Percentiles rank a stretch among this genome's conserved stretches.
Evolutionary conservation across 345 rosid genomes (phyloP).

Genomic region (Pugionium dolabratum): DNA sequence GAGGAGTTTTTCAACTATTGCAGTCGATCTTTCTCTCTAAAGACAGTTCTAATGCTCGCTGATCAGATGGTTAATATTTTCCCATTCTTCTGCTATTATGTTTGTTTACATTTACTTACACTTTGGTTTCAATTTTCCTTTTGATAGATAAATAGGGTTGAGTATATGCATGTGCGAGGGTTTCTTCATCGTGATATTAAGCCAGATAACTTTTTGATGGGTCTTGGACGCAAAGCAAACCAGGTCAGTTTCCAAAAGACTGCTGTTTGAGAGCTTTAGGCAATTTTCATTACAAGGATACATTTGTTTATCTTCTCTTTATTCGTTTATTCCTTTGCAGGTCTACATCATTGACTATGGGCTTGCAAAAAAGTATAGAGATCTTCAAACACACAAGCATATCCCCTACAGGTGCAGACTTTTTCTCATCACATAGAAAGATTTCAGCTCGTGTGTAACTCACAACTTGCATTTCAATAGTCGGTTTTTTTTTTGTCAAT

Average conservation of each 20-base stretch:
- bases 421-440: background rate
- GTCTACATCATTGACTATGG: conserved; percentile 37
- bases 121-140: background rate
- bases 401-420: conserved; percentile 40
- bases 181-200: conserved; percentile 97
- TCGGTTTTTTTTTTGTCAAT: background rate
- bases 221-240: conserved; percentile 94
- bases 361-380: too few species aligned
- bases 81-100: background rate
- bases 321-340: conserved; percentile 22
- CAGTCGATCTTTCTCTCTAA: conserved; percentile 62
- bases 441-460: background rate
- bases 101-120: background rate
- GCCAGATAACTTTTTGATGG: conserved; percentile 98
- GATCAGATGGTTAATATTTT: conserved; percentile 36
- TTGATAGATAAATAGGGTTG: conserved; percentile 80
- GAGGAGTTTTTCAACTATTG: conserved; percentile 90
- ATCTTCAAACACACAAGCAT: conserved; percentile 40
- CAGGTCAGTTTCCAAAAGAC: conserved; percentile 51
- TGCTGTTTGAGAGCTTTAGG: background rate
- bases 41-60: too few species aligned
- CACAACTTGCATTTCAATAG: background rate
- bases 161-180: conserved; percentile 91
- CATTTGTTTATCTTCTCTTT: background rate
- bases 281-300: background rate